These are phyloP conservation scores for Cyberlindnera misumaiensis DNA, from an alignment of 805 yeast species.

Conservation along the genomic window DNA sequence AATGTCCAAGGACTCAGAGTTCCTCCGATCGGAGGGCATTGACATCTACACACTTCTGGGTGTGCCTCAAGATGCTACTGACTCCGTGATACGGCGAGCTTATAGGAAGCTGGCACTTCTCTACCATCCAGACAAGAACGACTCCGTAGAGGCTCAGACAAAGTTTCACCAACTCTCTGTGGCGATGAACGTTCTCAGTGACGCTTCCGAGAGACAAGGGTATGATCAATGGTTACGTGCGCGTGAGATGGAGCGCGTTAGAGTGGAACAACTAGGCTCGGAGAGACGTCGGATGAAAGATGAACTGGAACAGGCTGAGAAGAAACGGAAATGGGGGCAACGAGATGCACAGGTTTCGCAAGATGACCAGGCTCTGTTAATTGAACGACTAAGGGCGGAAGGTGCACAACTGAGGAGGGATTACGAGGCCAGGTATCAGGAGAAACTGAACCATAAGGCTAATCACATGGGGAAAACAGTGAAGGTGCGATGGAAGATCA, in stretches of 20 bases:
- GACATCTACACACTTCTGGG: conserved; percentile 58
- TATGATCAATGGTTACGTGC: conserved; percentile 47
- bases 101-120: conserved; percentile 73
- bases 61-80: conserved; percentile 53
- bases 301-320: conserved; percentile 20
- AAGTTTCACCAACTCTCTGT: conserved; percentile 81
- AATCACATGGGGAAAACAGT: conserved; percentile 8
- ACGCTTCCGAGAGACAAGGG: conserved; percentile 69
- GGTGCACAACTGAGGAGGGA: conserved; percentile 16
- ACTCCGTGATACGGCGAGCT: conserved; percentile 64
- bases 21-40: conserved; percentile 10
- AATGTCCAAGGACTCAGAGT: conserved; percentile 16
- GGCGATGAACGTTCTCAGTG: conserved; percentile 79
- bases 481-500: conserved; percentile 19
- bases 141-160: conserved; percentile 82
- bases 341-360: conserved; percentile 6
- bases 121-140: conserved; percentile 78
- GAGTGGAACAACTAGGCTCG: conserved; percentile 10
- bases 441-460: conserved; percentile 4
- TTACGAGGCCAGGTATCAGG: conserved; percentile 9
- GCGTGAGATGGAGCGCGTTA: conserved; percentile 3
- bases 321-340: conserved; percentile 11
- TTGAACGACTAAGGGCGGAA: conserved; percentile 21
- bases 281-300: conserved; percentile 18
- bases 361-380: conserved; percentile 7